Evolutionary conservation across 495 filamentous ascomycete species (phyloP).

Genomic region (Paragyromitra xinjiangensis): DNA sequence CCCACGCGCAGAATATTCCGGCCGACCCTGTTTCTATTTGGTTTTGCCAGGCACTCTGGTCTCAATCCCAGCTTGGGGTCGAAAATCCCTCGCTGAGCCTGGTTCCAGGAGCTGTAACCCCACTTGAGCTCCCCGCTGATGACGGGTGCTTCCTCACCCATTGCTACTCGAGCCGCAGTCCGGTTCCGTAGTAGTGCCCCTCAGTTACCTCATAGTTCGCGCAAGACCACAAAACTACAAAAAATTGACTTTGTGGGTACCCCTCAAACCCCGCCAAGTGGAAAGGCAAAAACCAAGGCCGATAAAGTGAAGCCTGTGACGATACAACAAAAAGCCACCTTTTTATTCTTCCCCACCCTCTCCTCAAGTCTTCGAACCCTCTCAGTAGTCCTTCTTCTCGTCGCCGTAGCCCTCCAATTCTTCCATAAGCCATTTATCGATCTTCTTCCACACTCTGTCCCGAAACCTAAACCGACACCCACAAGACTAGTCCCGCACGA

Average conservation of each 20-base stretch:
- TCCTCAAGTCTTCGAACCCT: slow-evolving; percentile 32
- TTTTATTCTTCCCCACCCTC: slow-evolving; percentile 41
- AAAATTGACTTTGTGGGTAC: slow-evolving; percentile 42
- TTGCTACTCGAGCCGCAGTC: slow-evolving; percentile 59
- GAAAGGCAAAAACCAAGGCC: slow-evolving; percentile 39
- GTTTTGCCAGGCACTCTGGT: slow-evolving; percentile 18
- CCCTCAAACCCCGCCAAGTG: slow-evolving; percentile 52
- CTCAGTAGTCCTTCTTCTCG: slow-evolving; percentile 35
- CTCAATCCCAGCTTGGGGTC: slow-evolving; percentile 22
- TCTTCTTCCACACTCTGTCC: slow-evolving; percentile 19
- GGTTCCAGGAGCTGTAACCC: slow-evolving; percentile 4
- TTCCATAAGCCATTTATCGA: slow-evolving; percentile 48
- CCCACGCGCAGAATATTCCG: slow-evolving; percentile 27
- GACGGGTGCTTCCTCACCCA: slow-evolving; percentile 34
- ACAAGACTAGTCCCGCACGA: slow-evolving; percentile 36
- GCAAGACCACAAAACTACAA: slow-evolving; percentile 37
- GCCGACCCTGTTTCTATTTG: slow-evolving; percentile 26
- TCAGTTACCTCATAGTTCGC: slow-evolving; percentile 48
- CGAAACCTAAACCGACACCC: slow-evolving; percentile 32
- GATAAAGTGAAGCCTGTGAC: slow-evolving; percentile 42
- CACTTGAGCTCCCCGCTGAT: slow-evolving; percentile 26
- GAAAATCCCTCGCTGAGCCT: slow-evolving; percentile 47
- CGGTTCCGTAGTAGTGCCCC: slow-evolving; percentile 57
- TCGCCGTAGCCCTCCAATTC: slow-evolving; percentile 41
- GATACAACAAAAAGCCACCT: slow-evolving; percentile 31